Evolutionary conservation across 345 rosid species (phyloP).

Genomic region (Salix exigua): DNA sequence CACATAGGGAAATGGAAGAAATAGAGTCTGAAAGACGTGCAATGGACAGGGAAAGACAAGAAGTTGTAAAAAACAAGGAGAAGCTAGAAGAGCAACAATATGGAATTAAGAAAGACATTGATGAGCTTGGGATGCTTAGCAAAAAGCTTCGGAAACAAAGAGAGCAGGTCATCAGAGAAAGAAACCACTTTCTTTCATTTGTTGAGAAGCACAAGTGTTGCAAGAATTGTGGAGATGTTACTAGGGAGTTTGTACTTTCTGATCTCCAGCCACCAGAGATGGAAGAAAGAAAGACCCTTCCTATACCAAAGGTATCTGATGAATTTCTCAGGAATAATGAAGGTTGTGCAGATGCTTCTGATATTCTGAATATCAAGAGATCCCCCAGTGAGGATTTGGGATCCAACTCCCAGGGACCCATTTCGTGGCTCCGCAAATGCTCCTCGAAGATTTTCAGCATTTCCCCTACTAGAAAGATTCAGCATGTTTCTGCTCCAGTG

Average conservation of each 20-base stretch:
- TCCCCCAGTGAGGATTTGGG: constrained; percentile 33
- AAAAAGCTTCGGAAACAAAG: constrained; percentile 51
- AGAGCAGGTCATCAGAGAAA: constrained; percentile 45
- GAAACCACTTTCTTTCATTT: constrained; percentile 48
- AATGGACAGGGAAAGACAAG: constrained; percentile 48
- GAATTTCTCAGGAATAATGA: constrained; percentile 31
- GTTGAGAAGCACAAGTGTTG: constrained; percentile 62
- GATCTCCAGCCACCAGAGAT: constrained; percentile 49
- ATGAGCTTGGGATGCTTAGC: constrained; percentile 57
- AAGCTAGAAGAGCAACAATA: constrained; percentile 48
- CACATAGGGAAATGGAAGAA: constrained; percentile 52
- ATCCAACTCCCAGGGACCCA: constrained; percentile 39
- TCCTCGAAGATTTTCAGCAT: constrained; percentile 52
- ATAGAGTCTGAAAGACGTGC: constrained; percentile 39
- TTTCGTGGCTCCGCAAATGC: constrained; percentile 64
- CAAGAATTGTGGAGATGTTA: constrained; percentile 51
- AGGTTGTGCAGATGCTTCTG: constrained; percentile 26
- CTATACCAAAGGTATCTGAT: constrained; percentile 29
- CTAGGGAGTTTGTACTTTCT: constrained; percentile 52
- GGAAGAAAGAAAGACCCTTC: constrained; percentile 32
- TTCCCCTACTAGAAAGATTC: constrained; percentile 56
- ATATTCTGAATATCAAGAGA: constrained; percentile 26
- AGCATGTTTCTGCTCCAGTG: constrained; percentile 24
- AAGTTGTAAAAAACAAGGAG: constrained; percentile 43
- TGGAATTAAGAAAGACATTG: constrained; percentile 59